These are phyloP conservation scores for Tardiomyces blankii DNA, from an alignment of 1,139 yeast species.

Conservation along the genomic window DNA sequence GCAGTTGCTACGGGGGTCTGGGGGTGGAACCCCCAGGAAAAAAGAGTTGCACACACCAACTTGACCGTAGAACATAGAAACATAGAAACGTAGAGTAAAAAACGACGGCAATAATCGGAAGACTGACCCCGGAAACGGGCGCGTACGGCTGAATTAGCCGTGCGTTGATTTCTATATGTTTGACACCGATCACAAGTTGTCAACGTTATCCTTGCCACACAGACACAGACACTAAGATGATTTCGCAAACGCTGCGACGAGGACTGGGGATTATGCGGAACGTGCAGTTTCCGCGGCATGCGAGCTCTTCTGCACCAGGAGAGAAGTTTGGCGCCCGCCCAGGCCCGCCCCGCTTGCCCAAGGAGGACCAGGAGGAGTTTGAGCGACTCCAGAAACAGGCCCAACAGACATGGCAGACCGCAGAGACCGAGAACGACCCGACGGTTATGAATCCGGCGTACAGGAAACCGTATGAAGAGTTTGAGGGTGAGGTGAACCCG, in stretches of 20 bases:
- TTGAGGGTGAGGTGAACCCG: conserved; percentile 92
- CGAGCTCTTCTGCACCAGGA: neutral
- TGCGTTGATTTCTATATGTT: no score
- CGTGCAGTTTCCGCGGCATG: neutral
- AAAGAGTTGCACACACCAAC: no score
- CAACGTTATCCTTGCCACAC: no score
- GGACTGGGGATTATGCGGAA: neutral
- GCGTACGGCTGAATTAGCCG: no score
- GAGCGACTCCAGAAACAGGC: conserved; percentile 78
- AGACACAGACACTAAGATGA: neutral
- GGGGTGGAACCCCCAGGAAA: no score
- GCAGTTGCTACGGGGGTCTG: no score
- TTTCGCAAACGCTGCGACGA: neutral
- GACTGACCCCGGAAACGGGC: no score
- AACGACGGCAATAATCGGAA: no score
- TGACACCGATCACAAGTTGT: no score
- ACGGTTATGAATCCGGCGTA: conserved; percentile 54
- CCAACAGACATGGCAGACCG: conserved; percentile 27
- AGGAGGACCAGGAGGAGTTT: conserved; percentile 87
- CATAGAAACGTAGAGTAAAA: no score
- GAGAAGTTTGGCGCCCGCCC: conserved; percentile 28
- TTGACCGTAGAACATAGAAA: no score
- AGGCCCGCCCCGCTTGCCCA: conserved; percentile 75
- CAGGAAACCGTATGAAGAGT: conserved; percentile 78
- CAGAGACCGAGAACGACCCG: conserved; percentile 25